These are phyloP conservation scores for Mycena filopes DNA, from an alignment of 768 basidiomycete species.

Conservation along the genomic window DNA sequence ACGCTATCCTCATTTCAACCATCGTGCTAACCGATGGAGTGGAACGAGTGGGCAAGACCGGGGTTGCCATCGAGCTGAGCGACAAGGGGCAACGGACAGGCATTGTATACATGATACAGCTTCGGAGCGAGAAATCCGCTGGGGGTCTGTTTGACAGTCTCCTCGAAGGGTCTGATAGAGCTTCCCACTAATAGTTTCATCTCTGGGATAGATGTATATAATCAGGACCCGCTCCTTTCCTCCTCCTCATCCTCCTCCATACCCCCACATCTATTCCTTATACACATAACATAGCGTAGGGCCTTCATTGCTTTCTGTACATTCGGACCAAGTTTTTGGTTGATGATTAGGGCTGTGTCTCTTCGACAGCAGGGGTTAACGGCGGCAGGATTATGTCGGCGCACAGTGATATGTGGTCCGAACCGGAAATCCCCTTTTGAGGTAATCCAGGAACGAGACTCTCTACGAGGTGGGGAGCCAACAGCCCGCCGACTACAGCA, in stretches of 20 bases:
- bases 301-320: slow-evolving; percentile 33
- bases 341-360: background rate
- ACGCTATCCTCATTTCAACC: slow-evolving; percentile 88
- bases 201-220: slow-evolving; percentile 28
- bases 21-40: slow-evolving; percentile 97
- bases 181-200: slow-evolving; percentile 36
- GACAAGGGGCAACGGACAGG: slow-evolving; percentile 93
- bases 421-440: slow-evolving; percentile 79
- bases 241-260: slow-evolving; percentile 21
- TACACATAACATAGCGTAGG: slow-evolving; percentile 26
- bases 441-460: slow-evolving; percentile 82
- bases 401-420: slow-evolving; percentile 87
- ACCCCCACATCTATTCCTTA: slow-evolving; percentile 33
- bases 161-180: slow-evolving; percentile 86
- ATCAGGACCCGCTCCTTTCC: slow-evolving; percentile 15
- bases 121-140: slow-evolving; percentile 89
- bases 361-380: background rate
- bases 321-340: slow-evolving; percentile 8
- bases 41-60: slow-evolving; percentile 98
- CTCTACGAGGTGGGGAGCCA: slow-evolving; percentile 67
- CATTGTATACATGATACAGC: slow-evolving; percentile 96
- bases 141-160: slow-evolving; percentile 87
- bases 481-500: slow-evolving; percentile 60
- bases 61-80: slow-evolving; percentile 95
- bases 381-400: slow-evolving; percentile 62